Percentiles rank a stretch among this genome's conserved stretches.
phyloP scores from a whole-genome alignment of 2,329 filamentous ascomycete genomes.

The Claviceps humidiphila region DNA sequence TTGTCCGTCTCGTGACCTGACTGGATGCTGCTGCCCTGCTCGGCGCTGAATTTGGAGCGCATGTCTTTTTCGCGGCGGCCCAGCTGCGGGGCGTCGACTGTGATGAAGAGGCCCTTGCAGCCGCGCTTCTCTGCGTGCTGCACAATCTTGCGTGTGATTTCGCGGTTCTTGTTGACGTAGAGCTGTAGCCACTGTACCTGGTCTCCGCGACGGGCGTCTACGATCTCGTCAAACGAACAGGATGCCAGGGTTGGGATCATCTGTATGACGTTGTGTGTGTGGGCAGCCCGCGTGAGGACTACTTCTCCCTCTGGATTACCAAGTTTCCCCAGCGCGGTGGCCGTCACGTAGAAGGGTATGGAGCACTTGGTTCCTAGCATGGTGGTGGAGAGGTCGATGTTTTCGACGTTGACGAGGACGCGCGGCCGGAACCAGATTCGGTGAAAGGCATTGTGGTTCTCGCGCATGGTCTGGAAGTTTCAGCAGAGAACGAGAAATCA shows the following conservation, averaged over 20 bases:
- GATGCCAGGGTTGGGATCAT: constrained; percentile 98
- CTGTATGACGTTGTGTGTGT: constrained; percentile 81
- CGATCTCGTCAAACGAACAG: constrained; percentile 94
- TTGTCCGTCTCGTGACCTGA: constrained; percentile 63
- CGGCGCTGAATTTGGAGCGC: constrained; percentile 77
- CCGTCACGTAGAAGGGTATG: constrained; percentile 92
- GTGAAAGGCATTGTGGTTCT: constrained; percentile 93
- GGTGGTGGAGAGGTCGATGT: constrained; percentile 74
- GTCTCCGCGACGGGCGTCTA: constrained; percentile 64
- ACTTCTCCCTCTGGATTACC: constrained; percentile 92
- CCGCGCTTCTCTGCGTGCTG: constrained; percentile 82
- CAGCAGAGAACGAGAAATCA: not conserved
- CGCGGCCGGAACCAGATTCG: constrained; percentile 93
- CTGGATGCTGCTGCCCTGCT: constrained; percentile 74
- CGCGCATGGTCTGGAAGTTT: constrained; percentile 61
- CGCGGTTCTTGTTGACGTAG: constrained; percentile 92
- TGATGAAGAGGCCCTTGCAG: constrained; percentile 95
- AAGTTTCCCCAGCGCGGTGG: constrained; percentile 88
- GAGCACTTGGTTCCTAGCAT: constrained; percentile 82
- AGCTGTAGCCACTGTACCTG: constrained; percentile 96
- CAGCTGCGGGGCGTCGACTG: constrained; percentile 91
- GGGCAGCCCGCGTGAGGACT: constrained; percentile 69
- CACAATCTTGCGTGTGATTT: constrained; percentile 80
- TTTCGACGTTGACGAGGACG: constrained; percentile 77
- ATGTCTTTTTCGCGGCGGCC: constrained; percentile 96